A percentile compares a stretch with the other conserved stretches of the same genome.
These are phyloP conservation scores for Pseudocercospora musae DNA, from an alignment of 2,329 filamentous ascomycete species.

Conservation along the genomic window DNA sequence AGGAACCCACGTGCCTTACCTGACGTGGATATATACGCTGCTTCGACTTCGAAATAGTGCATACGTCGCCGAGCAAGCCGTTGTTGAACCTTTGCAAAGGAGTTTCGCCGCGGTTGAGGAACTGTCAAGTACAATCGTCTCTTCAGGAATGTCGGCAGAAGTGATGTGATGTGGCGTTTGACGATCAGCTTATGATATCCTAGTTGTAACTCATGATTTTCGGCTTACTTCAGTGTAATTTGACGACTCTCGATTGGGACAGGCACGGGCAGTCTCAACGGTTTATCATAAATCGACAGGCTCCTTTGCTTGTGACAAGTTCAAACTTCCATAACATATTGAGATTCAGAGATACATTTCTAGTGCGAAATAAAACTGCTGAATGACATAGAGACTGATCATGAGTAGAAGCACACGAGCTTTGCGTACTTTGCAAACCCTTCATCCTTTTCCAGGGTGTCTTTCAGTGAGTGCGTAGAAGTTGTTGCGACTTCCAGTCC, in stretches of 20 bases:
- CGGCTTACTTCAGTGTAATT: not conserved
- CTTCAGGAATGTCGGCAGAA: not conserved
- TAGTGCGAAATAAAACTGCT: not conserved
- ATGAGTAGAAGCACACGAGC: slow-evolving; percentile 9
- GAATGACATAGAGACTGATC: not conserved
- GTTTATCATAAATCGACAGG: not conserved
- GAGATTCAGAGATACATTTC: not conserved
- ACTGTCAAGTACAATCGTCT: not conserved
- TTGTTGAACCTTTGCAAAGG: not conserved
- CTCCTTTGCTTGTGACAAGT: not conserved
- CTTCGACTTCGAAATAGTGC: slow-evolving; percentile 14
- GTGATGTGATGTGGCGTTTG: not conserved
- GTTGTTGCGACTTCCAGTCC: slow-evolving; percentile 18
- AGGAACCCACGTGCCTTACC: slow-evolving; percentile 9
- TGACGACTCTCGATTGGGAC: not conserved
- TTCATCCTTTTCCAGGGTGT: slow-evolving; percentile 8
- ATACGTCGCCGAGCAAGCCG: slow-evolving; percentile 7
- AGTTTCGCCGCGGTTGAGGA: not conserved
- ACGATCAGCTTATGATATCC: not conserved
- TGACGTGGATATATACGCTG: slow-evolving; percentile 15
- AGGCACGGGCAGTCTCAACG: not conserved
- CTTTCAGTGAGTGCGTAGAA: slow-evolving; percentile 6
- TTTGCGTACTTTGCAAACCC: slow-evolving; percentile 14
- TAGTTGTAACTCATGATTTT: not conserved
- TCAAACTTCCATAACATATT: not conserved